Evolutionary conservation across 306 rosid species (phyloP), one percentile per base, ranked within the genome.

Genomic region (Senna tora): DNA sequence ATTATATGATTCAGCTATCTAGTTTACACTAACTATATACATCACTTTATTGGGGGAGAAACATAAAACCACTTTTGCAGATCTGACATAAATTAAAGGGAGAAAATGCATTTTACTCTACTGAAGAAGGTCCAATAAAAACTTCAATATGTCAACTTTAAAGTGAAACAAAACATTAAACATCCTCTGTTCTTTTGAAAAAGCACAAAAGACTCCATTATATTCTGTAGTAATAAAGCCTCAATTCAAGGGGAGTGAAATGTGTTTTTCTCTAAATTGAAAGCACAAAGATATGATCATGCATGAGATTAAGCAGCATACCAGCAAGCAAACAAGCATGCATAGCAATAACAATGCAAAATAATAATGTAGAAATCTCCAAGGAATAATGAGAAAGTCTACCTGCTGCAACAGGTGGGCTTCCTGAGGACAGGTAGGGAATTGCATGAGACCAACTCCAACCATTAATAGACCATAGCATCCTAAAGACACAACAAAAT

Each of bases 391-490:
- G 22, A 34, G 9, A 47, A 32, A 70, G 20, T n/a, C 52, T 82
- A 88, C 96, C 96, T 90, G 72, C 64, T 88, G 88, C 82, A 90
- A 74, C 74, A 92, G 74, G n/a, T 75, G 25, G 36, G 92, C 92
- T 83, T 90, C 96, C 45, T 77, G 84, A 73, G 96, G 96, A 78
- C 96, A 92, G 59, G 96, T 92, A 16, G 91, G 98, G 58, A 92
- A 92, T 75, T 75, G 80, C 84, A 92, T 80, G 56, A 92, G 80
- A 82, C 98, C 96, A 51, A 92, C 76, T 83, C 98, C 96, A 62
- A 90, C 96, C 98, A 92, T 88, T 69, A 92, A 77, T 22, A 92
- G 77, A 69, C 98, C 96, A 58, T 92, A 92, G 79, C 98, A 90
- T 81, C 98, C 98, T 66, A 92, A 87, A 49, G 96, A 77, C 34